phyloP scores from a whole-genome alignment of 106 monocot species.

The Iris macrosiphon region DNA sequence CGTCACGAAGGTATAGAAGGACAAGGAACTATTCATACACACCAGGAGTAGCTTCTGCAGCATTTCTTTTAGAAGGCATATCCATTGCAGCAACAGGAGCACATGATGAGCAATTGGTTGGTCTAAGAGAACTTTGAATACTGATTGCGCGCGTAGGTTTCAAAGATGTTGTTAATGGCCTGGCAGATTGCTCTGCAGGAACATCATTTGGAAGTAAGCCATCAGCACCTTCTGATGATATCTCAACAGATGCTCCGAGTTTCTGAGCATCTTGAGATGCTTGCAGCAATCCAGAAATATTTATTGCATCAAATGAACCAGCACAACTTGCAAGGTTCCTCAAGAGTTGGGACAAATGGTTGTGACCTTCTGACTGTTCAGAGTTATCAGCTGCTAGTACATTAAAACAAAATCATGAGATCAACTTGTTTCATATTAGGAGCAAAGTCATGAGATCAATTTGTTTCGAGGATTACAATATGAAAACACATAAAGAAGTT shows the following conservation, averaged over 20 bases:
- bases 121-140: constrained; percentile 5
- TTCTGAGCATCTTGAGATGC: constrained; percentile 45
- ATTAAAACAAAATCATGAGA: not conserved
- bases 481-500: too few species aligned
- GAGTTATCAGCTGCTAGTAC: constrained; percentile 45
- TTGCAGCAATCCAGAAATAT: constrained; percentile 35
- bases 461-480: too few species aligned
- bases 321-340: constrained; percentile 49
- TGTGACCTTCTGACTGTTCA: constrained; percentile 39
- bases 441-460: not conserved
- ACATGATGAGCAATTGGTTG: constrained; percentile 7
- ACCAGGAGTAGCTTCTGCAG: constrained; percentile 15
- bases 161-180: constrained; percentile 7
- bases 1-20: not conserved
- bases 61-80: constrained; percentile 6
- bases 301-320: constrained; percentile 41
- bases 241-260: constrained; percentile 28
- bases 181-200: constrained; percentile 11
- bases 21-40: constrained; percentile 6
- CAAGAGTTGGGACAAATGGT: constrained; percentile 54
- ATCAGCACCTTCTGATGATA: constrained; percentile 28
- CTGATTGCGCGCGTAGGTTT: constrained; percentile 1
- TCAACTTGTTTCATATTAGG: not conserved
- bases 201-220: constrained; percentile 20
- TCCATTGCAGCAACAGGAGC: constrained; percentile 13